Conservation (phyloP, 192 early-diverging fungal species). For the Coemansia sp. region DNA sequence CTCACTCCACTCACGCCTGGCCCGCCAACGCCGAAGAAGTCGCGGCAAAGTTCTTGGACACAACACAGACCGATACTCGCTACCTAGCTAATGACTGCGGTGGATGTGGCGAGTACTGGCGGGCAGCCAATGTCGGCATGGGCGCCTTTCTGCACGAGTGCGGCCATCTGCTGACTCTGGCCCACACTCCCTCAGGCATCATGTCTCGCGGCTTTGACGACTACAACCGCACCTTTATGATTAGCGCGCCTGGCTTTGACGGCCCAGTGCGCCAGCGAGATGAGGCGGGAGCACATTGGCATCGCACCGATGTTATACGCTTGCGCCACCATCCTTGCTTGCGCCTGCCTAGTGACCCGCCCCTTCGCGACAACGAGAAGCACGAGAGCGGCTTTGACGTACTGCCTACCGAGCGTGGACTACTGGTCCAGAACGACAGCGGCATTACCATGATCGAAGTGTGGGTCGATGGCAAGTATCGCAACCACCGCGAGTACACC, state of each 20-base stretch:
- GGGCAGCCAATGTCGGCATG: conserved; percentile 67
- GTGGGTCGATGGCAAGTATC: conserved; percentile 54
- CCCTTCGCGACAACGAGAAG: conserved; percentile 33
- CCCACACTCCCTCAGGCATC: conserved; percentile 63
- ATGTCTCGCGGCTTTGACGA: conserved; percentile 71
- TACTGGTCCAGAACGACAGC: conserved; percentile 38
- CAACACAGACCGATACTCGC: conserved; percentile 60
- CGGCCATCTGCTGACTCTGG: conserved; percentile 64
- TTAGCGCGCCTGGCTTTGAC: conserved; percentile 54
- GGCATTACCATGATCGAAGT: conserved; percentile 66
- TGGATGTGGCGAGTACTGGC: conserved; percentile 66
- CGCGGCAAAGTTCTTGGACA: conserved; percentile 59
- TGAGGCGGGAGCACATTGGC: conserved; percentile 70
- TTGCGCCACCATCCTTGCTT: conserved; percentile 64
- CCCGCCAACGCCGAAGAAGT: conserved; percentile 65
- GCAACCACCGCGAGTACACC: conserved; percentile 60
- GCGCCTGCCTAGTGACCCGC: conserved; percentile 57
- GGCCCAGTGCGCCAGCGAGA: conserved; percentile 57
- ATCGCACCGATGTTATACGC: conserved; percentile 62
- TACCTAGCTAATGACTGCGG: conserved; percentile 63
- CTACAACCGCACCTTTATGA: conserved; percentile 69
- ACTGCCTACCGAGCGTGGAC: conserved; percentile 38
- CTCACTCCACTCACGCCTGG: conserved; percentile 67
- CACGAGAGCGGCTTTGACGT: conserved; percentile 20
- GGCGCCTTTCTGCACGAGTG: conserved; percentile 76